Base-by-base conservation (phyloP, 1,284 basidiomycete species). In the Paramarasmius palmivorus region DNA sequence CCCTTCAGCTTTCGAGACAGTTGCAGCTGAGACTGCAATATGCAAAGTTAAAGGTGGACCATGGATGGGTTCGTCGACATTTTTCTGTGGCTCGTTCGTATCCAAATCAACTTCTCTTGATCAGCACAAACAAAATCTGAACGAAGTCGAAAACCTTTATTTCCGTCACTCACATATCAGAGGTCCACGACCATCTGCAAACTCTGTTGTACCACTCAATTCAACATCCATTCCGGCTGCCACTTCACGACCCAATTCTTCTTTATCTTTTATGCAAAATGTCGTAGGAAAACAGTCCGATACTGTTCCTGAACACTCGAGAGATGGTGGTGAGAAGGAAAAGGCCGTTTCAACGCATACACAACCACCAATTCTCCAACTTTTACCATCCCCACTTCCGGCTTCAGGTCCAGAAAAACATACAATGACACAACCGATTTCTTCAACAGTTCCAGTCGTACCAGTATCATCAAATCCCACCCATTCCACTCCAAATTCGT, bases 1-100 rank as follows among this genome's bases (percentile, higher is more conserved):
- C 41, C 26, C 44, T 50, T 38, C 52, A 90, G 88, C 74, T 90
- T 17, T 84, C 83, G 2, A 77, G 84, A 54, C 87, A 90, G 57
- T 73, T 91, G n/a, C 84, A 87, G 61, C 76, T 88, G 67, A 79
- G 88, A 22, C 71, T 91, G 17, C 88, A 88, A 63, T 91, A 90
- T 63, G 88, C 89, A 12, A 77, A 81, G 61, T 73, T 91, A 49
- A 91, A 91, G 63, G 88, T 91, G 42, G 87, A 91, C 57, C 79
- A 89, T 63, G 88, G 88, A 47, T 91, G 88, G 88, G 88, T 90
- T 65, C 46, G 84, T 73, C 29, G 22, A 15, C 4, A 40, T 9
- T 17, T 17, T 55, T 25, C 20, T 42, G 32, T 32, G 34, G 38
- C 36, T 29, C 45, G 6, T 34, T 15, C 35, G 14, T 22, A 46